phyloP scores from a whole-genome alignment of 208 protist species.

The Acanthamoeba triangularis region DNA sequence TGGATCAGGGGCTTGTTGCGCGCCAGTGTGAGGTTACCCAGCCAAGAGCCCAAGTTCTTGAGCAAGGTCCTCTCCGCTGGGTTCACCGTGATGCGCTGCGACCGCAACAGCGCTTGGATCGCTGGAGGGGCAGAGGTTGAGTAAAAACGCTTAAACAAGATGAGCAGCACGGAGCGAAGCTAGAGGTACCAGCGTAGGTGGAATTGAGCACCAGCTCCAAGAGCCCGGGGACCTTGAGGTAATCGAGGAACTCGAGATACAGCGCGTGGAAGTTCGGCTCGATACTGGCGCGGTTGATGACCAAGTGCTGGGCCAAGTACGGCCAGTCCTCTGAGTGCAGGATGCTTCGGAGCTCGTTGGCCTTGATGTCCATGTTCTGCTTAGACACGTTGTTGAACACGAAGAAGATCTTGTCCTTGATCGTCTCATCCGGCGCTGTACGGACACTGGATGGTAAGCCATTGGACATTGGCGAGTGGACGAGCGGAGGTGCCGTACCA shows the following conservation, averaged over 20 bases:
- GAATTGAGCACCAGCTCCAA: conserved; percentile 27
- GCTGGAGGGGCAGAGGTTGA: conserved; percentile 79
- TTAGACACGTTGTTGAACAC: conserved; percentile 94
- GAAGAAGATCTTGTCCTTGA: conserved; percentile 94
- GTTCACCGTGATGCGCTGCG: conserved; percentile 96
- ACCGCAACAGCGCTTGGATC: conserved; percentile 95
- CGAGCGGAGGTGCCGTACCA: conserved; percentile 1
- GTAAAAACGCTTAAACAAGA: neutral
- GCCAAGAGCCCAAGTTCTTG: conserved; percentile 99
- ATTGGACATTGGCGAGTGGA: neutral
- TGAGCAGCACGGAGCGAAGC: neutral
- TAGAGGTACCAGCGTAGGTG: conserved; percentile 61
- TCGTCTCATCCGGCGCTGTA: conserved; percentile 68
- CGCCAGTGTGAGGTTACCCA: conserved; percentile 98
- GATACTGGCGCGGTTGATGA: conserved; percentile 98
- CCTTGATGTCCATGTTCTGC: conserved; percentile 91
- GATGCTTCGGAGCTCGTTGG: conserved; percentile 80
- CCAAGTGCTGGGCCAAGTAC: conserved; percentile 97
- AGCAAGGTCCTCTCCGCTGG: conserved; percentile 96
- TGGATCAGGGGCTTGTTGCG: conserved; percentile 98
- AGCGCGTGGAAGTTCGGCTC: conserved; percentile 98
- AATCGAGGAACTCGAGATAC: conserved; percentile 88
- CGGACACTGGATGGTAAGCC: neutral
- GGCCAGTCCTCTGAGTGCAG: conserved; percentile 72
- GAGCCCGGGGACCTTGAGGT: conserved; percentile 71